Conservation (phyloP, 306 rosid species). For the Vachellia collinsii region DNA sequence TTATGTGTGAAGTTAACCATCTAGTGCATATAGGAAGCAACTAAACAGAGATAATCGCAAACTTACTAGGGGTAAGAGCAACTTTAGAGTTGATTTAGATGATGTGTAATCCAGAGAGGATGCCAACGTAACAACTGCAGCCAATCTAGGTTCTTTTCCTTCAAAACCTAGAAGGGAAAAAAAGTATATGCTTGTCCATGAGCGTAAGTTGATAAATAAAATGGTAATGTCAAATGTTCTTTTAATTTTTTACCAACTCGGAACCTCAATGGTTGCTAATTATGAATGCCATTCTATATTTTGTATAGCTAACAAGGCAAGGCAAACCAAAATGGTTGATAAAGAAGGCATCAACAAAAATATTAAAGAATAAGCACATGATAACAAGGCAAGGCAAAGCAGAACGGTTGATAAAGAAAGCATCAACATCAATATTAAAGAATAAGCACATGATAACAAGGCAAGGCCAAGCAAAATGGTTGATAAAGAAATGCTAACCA, state of each 20-base stretch:
- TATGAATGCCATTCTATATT: neutral
- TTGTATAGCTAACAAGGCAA: too few relatives aligned
- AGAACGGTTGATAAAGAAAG: constrained; percentile 28
- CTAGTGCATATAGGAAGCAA: constrained; percentile 21
- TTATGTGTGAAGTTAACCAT: constrained; percentile 30
- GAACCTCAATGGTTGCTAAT: constrained; percentile 17
- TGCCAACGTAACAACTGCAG: constrained; percentile 91
- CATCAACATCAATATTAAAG: constrained; percentile 13
- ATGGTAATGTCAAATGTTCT: constrained; percentile 4
- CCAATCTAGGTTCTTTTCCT: constrained; percentile 75
- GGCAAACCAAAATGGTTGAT: too few relatives aligned
- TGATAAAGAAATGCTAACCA: constrained; percentile 56
- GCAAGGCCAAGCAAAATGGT: constrained; percentile 13
- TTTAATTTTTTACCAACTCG: constrained; percentile 4
- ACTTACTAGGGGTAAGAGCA: constrained; percentile 94
- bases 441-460: constrained; percentile 15
- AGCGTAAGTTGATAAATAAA: constrained; percentile 2
- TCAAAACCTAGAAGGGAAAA: constrained; percentile 61
- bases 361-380: constrained; percentile 17
- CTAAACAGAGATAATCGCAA: constrained; percentile 28
- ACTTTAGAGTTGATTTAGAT: constrained; percentile 85
- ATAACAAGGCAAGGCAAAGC: constrained; percentile 5
- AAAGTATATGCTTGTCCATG: neutral
- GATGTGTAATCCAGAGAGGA: constrained; percentile 93
- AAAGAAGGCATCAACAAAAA: neutral